Evolutionary conservation across 1,284 basidiomycete genomes (phyloP), one percentile per base, ranked within the genome.

Genomic region (Ustilago bromivora): DNA sequence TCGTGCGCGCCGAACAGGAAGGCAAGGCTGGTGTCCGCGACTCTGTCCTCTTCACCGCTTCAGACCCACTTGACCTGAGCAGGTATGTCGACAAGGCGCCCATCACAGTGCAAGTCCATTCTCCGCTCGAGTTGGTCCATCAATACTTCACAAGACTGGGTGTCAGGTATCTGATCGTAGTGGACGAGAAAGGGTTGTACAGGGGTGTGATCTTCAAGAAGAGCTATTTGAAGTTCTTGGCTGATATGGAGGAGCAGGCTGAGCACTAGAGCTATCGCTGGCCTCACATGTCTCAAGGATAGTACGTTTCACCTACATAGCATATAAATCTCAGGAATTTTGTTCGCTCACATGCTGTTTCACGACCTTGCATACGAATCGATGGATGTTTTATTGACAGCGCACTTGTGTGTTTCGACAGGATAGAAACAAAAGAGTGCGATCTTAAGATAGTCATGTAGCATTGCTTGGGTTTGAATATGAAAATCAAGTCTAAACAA

Each of bases 191-290:
- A 63, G 95, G 96, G 2, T 88, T 91, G 60, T 98, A 95, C 83
- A 91, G 92, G 82, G 96, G 96, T 7, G 89, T 96, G 11, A 92
- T 98, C 68, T 93, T 95, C 86, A 97, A 97, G 89, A 96, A 96
- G 87, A 91, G 90, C 19, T 77, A 77, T 17, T 51, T 77, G 40
- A 77, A 77, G 52, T 77, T 77, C 35, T 66, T 77, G 43, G 63
- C 66, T 0, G 66, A 77, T 55, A 52, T 73, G n/a, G 75, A 77
- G 58, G 40, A 55, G 32, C 35, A 71, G 40, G 49, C 19, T 31
- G 49, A 19, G 23, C 63, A 61, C 28, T 66, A 61, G 43, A 51
- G 17, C 36, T 7, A 17, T 46, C 17, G n/a, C 43, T 19, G 0
- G 19, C 2, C 36, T 13, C 13, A 19, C 7, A 19, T 8, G 23